phyloP scores from a whole-genome alignment of 305 asterid genomes.

The Solanum hybrid region DNA sequence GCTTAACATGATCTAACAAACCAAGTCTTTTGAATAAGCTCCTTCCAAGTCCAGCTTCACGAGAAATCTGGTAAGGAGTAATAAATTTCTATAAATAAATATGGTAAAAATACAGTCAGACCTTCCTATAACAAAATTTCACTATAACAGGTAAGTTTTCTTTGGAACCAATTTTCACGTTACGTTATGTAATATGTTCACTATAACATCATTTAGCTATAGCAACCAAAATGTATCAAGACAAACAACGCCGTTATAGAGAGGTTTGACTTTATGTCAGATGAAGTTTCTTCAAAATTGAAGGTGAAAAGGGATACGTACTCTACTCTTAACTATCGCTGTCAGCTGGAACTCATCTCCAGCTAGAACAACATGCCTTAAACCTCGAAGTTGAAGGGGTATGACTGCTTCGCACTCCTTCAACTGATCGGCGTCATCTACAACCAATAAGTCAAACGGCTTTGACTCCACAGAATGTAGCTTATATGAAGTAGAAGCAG shows the following conservation, averaged over 20 bases:
- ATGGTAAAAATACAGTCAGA: not conserved
- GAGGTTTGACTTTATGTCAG: not conserved
- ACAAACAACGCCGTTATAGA: not conserved
- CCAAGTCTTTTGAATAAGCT: slow-evolving; percentile 65
- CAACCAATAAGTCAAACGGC: slow-evolving; percentile 39
- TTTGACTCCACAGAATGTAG: slow-evolving; percentile 27
- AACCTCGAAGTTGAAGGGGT: slow-evolving; percentile 42
- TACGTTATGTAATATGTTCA: not conserved
- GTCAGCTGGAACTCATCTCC: slow-evolving; percentile 61
- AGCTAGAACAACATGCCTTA: slow-evolving; percentile 44
- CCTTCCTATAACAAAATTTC: not conserved
- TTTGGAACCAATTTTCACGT: not conserved
- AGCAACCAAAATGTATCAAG: not conserved
- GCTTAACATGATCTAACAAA: slow-evolving; percentile 41
- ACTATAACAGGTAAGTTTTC: not conserved
- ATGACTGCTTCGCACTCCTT: slow-evolving; percentile 53
- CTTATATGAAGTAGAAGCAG: slow-evolving; percentile 37
- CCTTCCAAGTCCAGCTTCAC: slow-evolving; percentile 54
- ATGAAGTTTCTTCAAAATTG: not conserved
- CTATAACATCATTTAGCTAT: not conserved
- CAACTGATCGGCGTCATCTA: slow-evolving; percentile 64
- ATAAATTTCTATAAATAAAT: not conserved
- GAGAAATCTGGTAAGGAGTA: slow-evolving; percentile 27
- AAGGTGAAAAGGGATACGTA: not conserved
- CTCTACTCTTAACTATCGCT: slow-evolving; percentile 49